A percentile compares a stretch with the other conserved stretches of the same genome.
Conservation (phyloP, 2,329 filamentous ascomycete genomes). For the Tolypocladium nubicola region DNA sequence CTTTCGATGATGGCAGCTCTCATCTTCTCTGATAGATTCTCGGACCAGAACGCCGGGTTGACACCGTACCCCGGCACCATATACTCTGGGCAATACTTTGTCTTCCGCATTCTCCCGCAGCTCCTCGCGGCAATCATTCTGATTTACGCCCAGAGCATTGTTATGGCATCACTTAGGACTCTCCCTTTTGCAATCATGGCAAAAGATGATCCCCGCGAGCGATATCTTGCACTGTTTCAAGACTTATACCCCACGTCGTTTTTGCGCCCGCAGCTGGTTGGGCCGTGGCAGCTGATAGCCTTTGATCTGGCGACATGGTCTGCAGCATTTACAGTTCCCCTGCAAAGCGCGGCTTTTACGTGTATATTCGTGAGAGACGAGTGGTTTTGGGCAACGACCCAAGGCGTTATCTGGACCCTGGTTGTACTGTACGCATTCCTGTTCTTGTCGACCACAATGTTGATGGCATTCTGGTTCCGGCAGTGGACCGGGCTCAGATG, state of each 20-base stretch:
- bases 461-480: constrained; percentile 55
- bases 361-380: constrained; percentile 42
- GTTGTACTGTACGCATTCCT: constrained; percentile 64
- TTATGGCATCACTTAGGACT: constrained; percentile 63
- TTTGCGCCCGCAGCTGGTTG: constrained; percentile 45
- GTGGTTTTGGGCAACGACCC: constrained; percentile 75
- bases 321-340: constrained; percentile 66
- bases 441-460: constrained; percentile 36
- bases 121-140: constrained; percentile 61
- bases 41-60: constrained; percentile 51
- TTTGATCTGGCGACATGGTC: constrained; percentile 66
- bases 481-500: constrained; percentile 68
- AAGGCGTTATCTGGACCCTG: constrained; percentile 68
- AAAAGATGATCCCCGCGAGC: constrained; percentile 45
- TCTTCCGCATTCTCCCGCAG: constrained; percentile 78
- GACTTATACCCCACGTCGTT: constrained; percentile 61
- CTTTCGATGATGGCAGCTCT: constrained; percentile 62
- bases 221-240: constrained; percentile 57
- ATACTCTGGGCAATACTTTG: constrained; percentile 67
- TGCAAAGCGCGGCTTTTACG: constrained; percentile 69
- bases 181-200: constrained; percentile 73
- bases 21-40: constrained; percentile 63
- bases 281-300: constrained; percentile 55
- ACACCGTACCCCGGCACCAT: constrained; percentile 55
- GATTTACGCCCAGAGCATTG: constrained; percentile 66